Evolutionary conservation across 352 stramenopile genomes (phyloP), one percentile per base, ranked within the genome.

Genomic region (Peronospora farinosa): DNA sequence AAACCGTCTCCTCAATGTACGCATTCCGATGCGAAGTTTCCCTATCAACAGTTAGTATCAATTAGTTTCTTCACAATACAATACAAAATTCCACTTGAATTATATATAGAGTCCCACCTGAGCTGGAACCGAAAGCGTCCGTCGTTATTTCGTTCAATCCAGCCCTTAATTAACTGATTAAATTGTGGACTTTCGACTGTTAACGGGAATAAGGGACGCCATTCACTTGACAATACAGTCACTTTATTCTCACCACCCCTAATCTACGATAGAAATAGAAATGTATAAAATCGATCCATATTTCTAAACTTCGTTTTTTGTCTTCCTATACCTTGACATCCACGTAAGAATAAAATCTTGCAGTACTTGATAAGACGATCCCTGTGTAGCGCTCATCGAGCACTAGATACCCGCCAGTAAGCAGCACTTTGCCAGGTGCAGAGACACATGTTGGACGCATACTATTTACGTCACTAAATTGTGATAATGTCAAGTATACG

Each of bases 391-490:
- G 60, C 16, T 84, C 75, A 54, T 98, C 87, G 23, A 99, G 74
- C 23, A 99, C 88, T 10, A 98, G 64, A 67, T 98, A 99, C 0
- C 96, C 96, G 30, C 96, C 96, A 7, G 89, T 94, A 37, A 99
- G 63, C 30, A 99, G 72, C 42, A 98, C 87, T 65, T 99, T 99
- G n/a, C 96, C 96, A 5, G 96, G 95, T 32, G 89, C 92, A 35
- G 92, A 98, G 35, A 97, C 89, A 47, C 78, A 59, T 39, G 37
- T 60, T 28, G 57, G 16, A 13, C 31, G 35, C 35, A 40, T 40
- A 0, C 28, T 12, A 13, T n/a, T n/a, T n/a, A n/a, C 2, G 5
- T 13, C 28, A 33, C 11, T 33, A 10, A 33, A 13, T 0, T 13
- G 28, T 27, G 10, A 63, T 32, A 28, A 13, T 52, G 31, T 21